These are phyloP conservation scores for Apiotrichum gracile DNA, from an alignment of 1,284 basidiomycete genomes.

Conservation along the genomic window DNA sequence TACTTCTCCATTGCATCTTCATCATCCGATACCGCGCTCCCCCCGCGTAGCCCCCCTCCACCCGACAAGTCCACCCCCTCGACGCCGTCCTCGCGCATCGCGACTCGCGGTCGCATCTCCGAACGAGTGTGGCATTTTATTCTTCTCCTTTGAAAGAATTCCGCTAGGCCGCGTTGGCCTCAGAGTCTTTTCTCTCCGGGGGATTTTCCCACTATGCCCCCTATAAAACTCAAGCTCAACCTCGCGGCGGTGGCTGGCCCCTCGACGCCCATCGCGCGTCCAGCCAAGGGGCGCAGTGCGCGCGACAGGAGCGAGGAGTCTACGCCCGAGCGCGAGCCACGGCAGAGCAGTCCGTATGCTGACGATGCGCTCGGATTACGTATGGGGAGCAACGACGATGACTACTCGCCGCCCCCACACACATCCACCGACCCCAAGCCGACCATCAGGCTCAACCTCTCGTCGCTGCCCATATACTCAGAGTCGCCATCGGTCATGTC, in stretches of 20 bases:
- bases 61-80: conserved; percentile 44
- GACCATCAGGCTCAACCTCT: neutral
- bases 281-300: neutral
- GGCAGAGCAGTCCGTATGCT: neutral
- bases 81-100: conserved; percentile 17
- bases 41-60: too few relatives aligned
- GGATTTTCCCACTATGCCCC: conserved; percentile 15
- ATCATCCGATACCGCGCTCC: too few relatives aligned
- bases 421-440: neutral
- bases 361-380: neutral
- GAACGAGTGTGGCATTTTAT: conserved; percentile 49
- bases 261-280: neutral
- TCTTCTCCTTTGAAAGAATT: conserved; percentile 41
- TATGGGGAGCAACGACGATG: neutral
- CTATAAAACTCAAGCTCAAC: conserved; percentile 37
- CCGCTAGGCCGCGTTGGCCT: conserved; percentile 47
- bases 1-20: too few relatives aligned
- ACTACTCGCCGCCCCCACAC: neutral
- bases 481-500: conserved; percentile 10
- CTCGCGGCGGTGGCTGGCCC: conserved; percentile 16
- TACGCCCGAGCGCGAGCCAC: too few relatives aligned
- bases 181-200: conserved; percentile 33
- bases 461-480: neutral
- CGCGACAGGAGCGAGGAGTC: neutral
- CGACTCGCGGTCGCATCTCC: neutral